Evolutionary conservation across 2,329 filamentous ascomycete species (phyloP), one percentile per base, ranked within the genome.

Genomic region (Pseudogymnoascus sp.): DNA sequence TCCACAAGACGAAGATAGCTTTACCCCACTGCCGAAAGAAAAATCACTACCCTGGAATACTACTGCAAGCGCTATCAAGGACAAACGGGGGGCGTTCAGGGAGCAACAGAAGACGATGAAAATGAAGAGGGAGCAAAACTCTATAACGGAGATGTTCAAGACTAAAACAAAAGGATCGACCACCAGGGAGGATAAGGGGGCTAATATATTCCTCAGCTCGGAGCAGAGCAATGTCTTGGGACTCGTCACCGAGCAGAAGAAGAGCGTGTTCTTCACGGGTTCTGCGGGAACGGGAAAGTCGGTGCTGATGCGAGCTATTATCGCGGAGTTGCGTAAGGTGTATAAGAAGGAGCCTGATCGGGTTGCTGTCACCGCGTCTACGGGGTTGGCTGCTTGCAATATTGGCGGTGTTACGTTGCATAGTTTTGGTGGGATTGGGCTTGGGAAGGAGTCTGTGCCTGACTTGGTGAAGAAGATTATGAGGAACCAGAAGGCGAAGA

Each of bases 231-330:
- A 90, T 64, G 91, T 99, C 10, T 79, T 96, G 64, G 86, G 91
- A 53, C 79, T 97, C 18, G 93, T 99, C 8, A 83, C 91, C 6
- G 84, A 95, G 21, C 79, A 90, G 67, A 84, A 84, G 64, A 89
- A 92, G 74, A 97, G 93, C 70, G 93, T 97, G 2, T 99, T 99
- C 79, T 99, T 99, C 75, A 99, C 95, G 0, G 95, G 95, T 69
- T 96, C 95, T 64, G 95, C 95, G 64, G 92, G 89, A 81, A 97
- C 95, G 4, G 95, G 95, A 75, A 99, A 99, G 79, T 99, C 95
- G 1, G 93, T 99, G 3, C 78, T 99, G 64, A 91, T 99, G 83
- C 85, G 93, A 67, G 87, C 96, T 67, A 96, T 97, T 65, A 97
- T 99, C 69, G 78, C 84, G 4, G 86, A 89, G 3, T 74, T 99